Evolutionary conservation across 768 basidiomycete genomes (phyloP).

Genomic region (Termitomyces sp.): DNA sequence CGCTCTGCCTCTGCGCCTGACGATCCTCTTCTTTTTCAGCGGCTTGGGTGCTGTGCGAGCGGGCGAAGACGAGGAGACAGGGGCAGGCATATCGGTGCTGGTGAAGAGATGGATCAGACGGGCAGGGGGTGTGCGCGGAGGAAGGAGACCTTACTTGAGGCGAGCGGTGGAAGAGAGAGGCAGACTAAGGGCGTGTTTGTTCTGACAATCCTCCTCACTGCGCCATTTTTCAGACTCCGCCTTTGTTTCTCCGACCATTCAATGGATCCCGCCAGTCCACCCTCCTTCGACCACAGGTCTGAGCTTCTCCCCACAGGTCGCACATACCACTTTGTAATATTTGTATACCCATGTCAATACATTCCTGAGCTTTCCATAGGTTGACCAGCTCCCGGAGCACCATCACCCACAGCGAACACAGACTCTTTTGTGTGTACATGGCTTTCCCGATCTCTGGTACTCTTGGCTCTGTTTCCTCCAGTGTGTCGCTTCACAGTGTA

Average conservation of each 20-base stretch:
- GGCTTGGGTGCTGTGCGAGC: slow-evolving; percentile 24
- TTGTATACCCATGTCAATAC: background rate
- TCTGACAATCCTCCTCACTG: slow-evolving; percentile 6
- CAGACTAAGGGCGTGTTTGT: slow-evolving; percentile 17
- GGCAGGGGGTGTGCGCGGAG: slow-evolving; percentile 5
- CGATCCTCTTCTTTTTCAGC: slow-evolving; percentile 37
- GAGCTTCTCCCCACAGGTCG: slow-evolving; percentile 52
- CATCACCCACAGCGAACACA: slow-evolving; percentile 33
- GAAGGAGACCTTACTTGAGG: slow-evolving; percentile 30
- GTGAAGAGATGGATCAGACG: slow-evolving; percentile 16
- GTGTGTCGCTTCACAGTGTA: background rate
- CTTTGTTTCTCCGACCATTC: slow-evolving; percentile 18
- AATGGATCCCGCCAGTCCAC: slow-evolving; percentile 31
- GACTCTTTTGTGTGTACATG: slow-evolving; percentile 71
- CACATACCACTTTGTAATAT: slow-evolving; percentile 56
- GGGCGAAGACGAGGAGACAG: slow-evolving; percentile 28
- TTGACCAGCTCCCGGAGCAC: slow-evolving; percentile 52
- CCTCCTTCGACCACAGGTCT: slow-evolving; percentile 48
- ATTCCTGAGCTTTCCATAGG: slow-evolving; percentile 17
- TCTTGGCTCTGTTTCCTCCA: background rate
- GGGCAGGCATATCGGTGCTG: slow-evolving; percentile 41
- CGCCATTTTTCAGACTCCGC: slow-evolving; percentile 20
- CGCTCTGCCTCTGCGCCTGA: slow-evolving; percentile 61
- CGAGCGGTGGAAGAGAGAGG: background rate
- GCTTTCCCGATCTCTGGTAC: slow-evolving; percentile 67